These are phyloP conservation scores for Erucastrum elatum DNA, from an alignment of 345 rosid species.

Conservation along the genomic window DNA sequence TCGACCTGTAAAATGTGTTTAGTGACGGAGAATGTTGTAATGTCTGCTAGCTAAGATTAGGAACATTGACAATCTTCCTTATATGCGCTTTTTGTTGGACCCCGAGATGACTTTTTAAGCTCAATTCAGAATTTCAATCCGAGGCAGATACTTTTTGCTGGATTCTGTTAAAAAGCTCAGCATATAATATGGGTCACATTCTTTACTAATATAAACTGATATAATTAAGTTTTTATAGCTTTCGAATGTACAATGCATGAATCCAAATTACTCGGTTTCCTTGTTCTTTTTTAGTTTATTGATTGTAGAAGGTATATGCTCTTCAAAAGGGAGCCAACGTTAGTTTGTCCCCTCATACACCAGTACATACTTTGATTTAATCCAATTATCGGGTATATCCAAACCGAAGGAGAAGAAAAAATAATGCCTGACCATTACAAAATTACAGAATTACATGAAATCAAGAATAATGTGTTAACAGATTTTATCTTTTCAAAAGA, in stretches of 20 bases:
- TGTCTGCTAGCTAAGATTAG: slow-evolving; percentile 21
- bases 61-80: slow-evolving; percentile 12
- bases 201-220: background rate
- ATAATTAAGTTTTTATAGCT: background rate
- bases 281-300: background rate
- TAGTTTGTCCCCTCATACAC: background rate
- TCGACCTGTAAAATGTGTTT: slow-evolving; percentile 35
- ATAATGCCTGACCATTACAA: slow-evolving; percentile 28
- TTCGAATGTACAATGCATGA: background rate
- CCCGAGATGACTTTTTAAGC: slow-evolving; percentile 18
- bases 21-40: slow-evolving; percentile 1
- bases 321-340: background rate
- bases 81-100: slow-evolving; percentile 19
- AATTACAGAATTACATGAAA: slow-evolving; percentile 29
- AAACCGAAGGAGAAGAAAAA: background rate
- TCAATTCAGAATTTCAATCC: background rate
- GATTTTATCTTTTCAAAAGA: background rate
- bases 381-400: background rate
- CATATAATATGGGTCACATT: background rate
- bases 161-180: background rate
- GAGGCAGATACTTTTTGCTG: slow-evolving; percentile 24
- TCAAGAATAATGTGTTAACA: slow-evolving; percentile 20
- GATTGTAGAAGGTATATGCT: background rate
- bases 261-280: background rate
- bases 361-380: slow-evolving; percentile 7